Conservation (phyloP, 192 early-diverging fungal species). For the Linnemannia zychae region DNA sequence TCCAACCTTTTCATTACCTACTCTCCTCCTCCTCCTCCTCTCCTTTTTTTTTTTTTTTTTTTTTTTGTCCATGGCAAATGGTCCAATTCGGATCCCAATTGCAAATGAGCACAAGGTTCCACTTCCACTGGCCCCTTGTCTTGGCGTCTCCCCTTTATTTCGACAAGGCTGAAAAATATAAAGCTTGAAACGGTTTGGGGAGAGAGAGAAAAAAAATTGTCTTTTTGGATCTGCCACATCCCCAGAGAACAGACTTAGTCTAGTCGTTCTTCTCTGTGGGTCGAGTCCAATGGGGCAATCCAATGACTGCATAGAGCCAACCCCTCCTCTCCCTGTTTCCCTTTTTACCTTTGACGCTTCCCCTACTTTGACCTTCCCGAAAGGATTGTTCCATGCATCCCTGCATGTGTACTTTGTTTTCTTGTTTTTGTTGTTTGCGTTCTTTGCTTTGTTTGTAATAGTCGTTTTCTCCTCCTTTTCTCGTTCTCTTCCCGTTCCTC, state of each 20-base stretch:
- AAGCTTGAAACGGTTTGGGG: constrained; percentile 4
- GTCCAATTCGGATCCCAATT: background rate
- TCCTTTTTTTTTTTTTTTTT: background rate
- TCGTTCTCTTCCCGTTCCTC: background rate
- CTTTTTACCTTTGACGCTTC: background rate
- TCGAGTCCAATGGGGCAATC: background rate
- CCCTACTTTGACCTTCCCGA: background rate
- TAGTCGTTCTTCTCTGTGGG: background rate
- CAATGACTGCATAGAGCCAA: background rate
- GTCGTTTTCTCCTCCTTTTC: background rate
- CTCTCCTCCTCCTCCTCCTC: too few relatives aligned
- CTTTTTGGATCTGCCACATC: background rate
- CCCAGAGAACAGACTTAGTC: background rate
- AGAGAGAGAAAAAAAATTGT: background rate
- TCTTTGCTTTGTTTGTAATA: background rate
- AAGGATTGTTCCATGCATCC: constrained; percentile 25
- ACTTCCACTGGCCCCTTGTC: background rate
- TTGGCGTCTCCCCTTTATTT: background rate
- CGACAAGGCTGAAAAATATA: background rate
- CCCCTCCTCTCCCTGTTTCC: background rate
- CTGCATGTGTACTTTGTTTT: constrained; percentile 16
- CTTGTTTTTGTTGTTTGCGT: background rate
- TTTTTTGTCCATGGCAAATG: background rate
- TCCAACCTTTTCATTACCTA: background rate
- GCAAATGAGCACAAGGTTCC: background rate